Base-by-base conservation (phyloP, 2,329 filamentous ascomycete genomes). In the Botrytis paeoniae region DNA sequence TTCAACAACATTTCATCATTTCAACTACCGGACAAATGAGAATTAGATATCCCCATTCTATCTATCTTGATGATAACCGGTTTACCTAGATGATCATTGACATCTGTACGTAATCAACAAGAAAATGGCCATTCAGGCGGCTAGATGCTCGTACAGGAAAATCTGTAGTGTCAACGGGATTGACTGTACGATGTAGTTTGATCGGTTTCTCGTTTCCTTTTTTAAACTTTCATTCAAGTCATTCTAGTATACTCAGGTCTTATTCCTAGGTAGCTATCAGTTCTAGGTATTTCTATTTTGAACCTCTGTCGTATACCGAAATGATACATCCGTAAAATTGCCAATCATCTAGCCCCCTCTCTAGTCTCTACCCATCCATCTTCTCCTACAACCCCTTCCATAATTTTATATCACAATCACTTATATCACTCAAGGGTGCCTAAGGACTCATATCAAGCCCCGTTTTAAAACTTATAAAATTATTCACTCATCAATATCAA, bases 11-110 rank as follows among this genome's bases (percentile, higher is more conserved):
- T 48, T 48, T n/a, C 43, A 66, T 51, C 43, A 51, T 51, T 29
- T 37, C 63, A 66, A 66, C 12, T 66, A 66, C 63, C 63, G 63
- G 43, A 51, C 63, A 66, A 63, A 63, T 63, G 39, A 63, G 39
- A 29, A 63, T 43, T 12, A 20, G 61, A 43, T 41, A 62, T 62
- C n/a, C 60, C 37, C 25, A n/a, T 41, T 62, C 60, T 62, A 16
- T 25, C 8, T 51, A 12, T 37, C 37, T 63, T 63, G 37, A 43
- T 9, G 32, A 65, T 37, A 25, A 37, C 48, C 63, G 7, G 35
- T 51, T 37, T 18, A 25, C 41, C 35, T 39, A n/a, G 14, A 61
- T 22, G 25, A 61, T 61, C 59, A 16, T 61, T n/a, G 14, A n/a
- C 59, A 61, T 48, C n/a, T 32, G 29, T 65, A 65, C 29, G 41